Evolutionary conservation across 2,329 filamentous ascomycete genomes (phyloP).

Genomic region (Mariannaea sp.): DNA sequence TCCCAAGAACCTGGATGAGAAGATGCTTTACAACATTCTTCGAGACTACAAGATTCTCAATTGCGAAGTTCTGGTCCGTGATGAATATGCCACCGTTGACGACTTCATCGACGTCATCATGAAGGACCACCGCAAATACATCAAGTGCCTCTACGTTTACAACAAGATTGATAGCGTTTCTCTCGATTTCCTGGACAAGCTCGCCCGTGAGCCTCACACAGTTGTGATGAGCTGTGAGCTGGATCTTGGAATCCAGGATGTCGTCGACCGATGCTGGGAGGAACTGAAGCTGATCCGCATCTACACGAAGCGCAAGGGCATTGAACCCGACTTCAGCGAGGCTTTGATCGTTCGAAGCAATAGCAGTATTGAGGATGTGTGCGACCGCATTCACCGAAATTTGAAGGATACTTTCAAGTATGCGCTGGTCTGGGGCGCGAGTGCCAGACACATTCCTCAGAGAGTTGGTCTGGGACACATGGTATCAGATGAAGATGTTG

Average conservation of each 20-base stretch:
- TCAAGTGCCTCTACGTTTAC: slow-evolving; percentile 94
- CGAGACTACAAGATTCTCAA: slow-evolving; percentile 99
- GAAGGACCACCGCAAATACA: slow-evolving; percentile 98
- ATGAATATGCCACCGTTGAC: slow-evolving; percentile 94
- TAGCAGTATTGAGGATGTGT: slow-evolving; percentile 94
- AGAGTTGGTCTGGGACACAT: slow-evolving; percentile 83
- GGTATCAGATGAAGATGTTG: slow-evolving; percentile 73
- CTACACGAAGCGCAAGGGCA: slow-evolving; percentile 95
- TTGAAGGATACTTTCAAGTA: slow-evolving; percentile 99
- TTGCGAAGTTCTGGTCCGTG: slow-evolving; percentile 91
- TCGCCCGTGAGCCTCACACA: slow-evolving; percentile 91
- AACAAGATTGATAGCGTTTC: slow-evolving; percentile 99
- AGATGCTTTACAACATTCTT: slow-evolving; percentile 97
- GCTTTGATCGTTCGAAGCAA: slow-evolving; percentile 90
- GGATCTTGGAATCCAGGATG: slow-evolving; percentile 89
- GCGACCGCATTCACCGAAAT: slow-evolving; percentile 89
- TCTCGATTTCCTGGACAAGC: slow-evolving; percentile 87
- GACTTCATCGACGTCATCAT: slow-evolving; percentile 99
- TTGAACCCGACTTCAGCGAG: slow-evolving; percentile 87
- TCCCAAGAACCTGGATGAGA: slow-evolving; percentile 92
- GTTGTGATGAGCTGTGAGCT: slow-evolving; percentile 98
- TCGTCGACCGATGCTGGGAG: slow-evolving; percentile 93
- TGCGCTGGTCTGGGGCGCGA: slow-evolving; percentile 95
- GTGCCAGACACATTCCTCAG: slow-evolving; percentile 92
- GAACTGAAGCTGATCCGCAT: slow-evolving; percentile 88